Evolutionary conservation across 495 filamentous ascomycete species (phyloP), one percentile per base, ranked within the genome.

Genomic region (Talaromyces borbonicus): DNA sequence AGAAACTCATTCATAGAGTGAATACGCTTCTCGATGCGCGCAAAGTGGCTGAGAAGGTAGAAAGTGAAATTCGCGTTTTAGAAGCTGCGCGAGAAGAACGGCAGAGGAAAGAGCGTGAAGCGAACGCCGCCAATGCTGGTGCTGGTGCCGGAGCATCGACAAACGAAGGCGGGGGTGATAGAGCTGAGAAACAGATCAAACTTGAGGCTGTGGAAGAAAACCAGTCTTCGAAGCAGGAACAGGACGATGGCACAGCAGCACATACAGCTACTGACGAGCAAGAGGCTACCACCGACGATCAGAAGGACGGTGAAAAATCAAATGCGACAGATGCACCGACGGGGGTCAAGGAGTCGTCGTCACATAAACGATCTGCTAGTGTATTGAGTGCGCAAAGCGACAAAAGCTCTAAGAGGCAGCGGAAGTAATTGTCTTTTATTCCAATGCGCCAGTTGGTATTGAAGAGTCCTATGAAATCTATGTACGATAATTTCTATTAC

Each of bases 31-130:
- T 98, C 1, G 92, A 98, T 51, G 69, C 84, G 8, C 70, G 87
- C 46, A 96, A 95, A 65, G 61, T 88, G 8, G 67, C 74, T 4
- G 92, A 98, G 61, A 94, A 93, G 63, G 65, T 95, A 0, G 85
- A 90, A 43, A 79, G 77, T 9, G 92, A 98, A 66, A 78, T 93
- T 43, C 78, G 76, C 47, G 67, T 93, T 2, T 67, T 85, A 37
- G 77, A 80, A 58, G 78, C 78, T 12, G 22, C 79, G 69, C 67
- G 70, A 72, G 78, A 74, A 0, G 80, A 83, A 51, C 66, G 76
- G 46, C 83, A 82, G 52, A 61, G 57, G 20, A 65, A 65, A 56
- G 46, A 51, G 4, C 47, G 47, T 7, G 35, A 52, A 49, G 45
- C 20, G n/a, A 52, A 52, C 18, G 20, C 44, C 11, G 25, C 22